phyloP scores from a whole-genome alignment of 139 green algal genomes.

The Tetradesmus obliquus region DNA sequence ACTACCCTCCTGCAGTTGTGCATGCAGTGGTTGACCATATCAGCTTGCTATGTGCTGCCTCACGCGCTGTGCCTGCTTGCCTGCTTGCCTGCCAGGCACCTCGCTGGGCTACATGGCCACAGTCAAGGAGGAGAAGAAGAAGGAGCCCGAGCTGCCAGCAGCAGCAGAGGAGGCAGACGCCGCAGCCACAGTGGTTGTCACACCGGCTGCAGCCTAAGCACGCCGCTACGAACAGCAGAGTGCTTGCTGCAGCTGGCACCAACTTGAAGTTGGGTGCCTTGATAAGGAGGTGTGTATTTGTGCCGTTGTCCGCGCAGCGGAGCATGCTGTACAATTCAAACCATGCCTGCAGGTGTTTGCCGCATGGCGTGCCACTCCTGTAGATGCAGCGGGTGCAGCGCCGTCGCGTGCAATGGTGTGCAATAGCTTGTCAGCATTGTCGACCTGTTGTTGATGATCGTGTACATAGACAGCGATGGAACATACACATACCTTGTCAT shows the following conservation, averaged over 20 bases:
- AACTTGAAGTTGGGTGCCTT: neutral
- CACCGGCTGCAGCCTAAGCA: slow-evolving; percentile 5
- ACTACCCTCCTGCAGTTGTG: neutral
- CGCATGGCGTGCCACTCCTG: neutral
- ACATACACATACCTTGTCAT: neutral
- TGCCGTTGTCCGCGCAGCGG: neutral
- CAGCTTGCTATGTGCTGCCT: no score
- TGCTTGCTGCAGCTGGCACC: neutral
- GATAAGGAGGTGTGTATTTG: no score
- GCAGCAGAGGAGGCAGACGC: neutral
- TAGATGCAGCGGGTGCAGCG: neutral
- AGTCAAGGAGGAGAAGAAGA: slow-evolving; percentile 4
- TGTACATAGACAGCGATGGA: neutral
- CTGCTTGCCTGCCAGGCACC: slow-evolving; percentile 25
- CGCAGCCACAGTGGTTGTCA: neutral
- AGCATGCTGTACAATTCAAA: neutral
- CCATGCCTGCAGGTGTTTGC: neutral
- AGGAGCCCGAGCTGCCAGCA: neutral
- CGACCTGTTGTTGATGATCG: neutral
- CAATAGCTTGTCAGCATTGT: neutral
- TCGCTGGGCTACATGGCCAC: slow-evolving; percentile 35
- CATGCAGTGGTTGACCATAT: neutral
- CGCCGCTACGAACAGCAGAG: neutral
- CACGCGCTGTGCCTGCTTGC: neutral
- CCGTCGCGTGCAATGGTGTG: neutral